These are phyloP conservation scores for Rhizomucor miehei DNA, from an alignment of 371 early-diverging fungal genomes.

Conservation along the genomic window DNA sequence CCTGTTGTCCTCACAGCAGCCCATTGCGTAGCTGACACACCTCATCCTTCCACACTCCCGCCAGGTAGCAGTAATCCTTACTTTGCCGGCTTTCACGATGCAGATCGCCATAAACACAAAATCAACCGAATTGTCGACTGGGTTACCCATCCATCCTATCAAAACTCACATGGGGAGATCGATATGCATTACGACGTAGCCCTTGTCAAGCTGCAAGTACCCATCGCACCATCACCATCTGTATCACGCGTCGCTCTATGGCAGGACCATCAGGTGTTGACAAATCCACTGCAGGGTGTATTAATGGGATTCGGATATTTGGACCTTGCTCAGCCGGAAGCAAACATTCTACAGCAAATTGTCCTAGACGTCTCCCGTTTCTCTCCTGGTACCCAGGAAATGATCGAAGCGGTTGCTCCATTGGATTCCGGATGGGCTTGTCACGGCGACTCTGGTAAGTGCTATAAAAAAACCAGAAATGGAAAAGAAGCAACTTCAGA, in stretches of 20 bases:
- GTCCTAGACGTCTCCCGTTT: constrained; percentile 23
- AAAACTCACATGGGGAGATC: constrained; percentile 7
- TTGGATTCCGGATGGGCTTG: constrained; percentile 26
- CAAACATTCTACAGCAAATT: constrained; percentile 20
- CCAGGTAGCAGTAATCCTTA: constrained; percentile 12
- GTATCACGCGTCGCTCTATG: constrained; percentile 30
- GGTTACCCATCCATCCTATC: constrained; percentile 37
- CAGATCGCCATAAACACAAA: constrained; percentile 21
- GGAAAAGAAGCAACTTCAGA: no score
- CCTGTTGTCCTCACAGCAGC: constrained; percentile 45
- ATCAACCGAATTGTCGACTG: constrained; percentile 25
- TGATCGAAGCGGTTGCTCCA: constrained; percentile 24
- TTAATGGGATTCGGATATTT: constrained; percentile 39
- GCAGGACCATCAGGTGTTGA: constrained; percentile 14
- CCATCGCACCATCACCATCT: constrained; percentile 18
- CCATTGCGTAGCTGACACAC: constrained; percentile 39
- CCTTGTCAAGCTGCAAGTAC: constrained; percentile 24
- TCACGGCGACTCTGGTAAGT: constrained; percentile 44
- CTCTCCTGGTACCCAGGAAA: constrained; percentile 7
- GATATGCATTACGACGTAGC: constrained; percentile 40
- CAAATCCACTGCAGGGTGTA: neutral
- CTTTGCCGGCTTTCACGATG: constrained; percentile 21
- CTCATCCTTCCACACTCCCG: constrained; percentile 10
- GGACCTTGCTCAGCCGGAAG: constrained; percentile 12
- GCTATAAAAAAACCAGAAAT: neutral